These are phyloP conservation scores for Lactifluus rugatus DNA, from an alignment of 768 basidiomycete species.

Conservation along the genomic window DNA sequence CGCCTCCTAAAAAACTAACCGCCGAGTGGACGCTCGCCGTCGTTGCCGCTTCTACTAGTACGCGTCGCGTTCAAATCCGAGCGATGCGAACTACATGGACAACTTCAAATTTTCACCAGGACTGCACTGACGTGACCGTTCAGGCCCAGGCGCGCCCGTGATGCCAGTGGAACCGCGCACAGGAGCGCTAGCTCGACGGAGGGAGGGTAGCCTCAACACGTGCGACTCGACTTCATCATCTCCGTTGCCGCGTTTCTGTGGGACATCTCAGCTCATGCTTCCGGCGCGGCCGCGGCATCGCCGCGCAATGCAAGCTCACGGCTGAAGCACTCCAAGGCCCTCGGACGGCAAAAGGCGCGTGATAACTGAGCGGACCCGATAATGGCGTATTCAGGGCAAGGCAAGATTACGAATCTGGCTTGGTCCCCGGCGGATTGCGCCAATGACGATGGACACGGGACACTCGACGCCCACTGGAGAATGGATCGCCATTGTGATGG, in stretches of 20 bases:
- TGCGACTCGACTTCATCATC: too few relatives aligned
- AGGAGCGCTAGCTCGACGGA: constrained; percentile 68
- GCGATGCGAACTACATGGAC: constrained; percentile 90
- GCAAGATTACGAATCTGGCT: too few relatives aligned
- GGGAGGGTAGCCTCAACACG: constrained; percentile 83
- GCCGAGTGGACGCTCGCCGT: constrained; percentile 55
- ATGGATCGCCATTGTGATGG: constrained; percentile 79
- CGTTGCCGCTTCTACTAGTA: constrained; percentile 73
- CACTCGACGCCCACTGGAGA: too few relatives aligned
- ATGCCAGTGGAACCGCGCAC: constrained; percentile 84
- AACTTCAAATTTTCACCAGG: constrained; percentile 97
- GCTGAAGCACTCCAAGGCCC: too few relatives aligned
- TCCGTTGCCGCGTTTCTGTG: constrained; percentile 44
- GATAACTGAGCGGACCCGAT: too few relatives aligned
- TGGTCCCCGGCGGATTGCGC: too few relatives aligned
- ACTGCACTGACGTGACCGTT: constrained; percentile 74
- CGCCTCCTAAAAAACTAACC: constrained; percentile 66
- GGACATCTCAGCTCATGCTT: constrained; percentile 67
- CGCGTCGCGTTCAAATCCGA: constrained; percentile 87
- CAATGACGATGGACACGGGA: too few relatives aligned
- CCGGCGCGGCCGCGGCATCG: too few relatives aligned
- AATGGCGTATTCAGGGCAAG: too few relatives aligned
- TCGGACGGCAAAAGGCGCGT: too few relatives aligned
- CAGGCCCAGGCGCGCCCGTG: constrained; percentile 91
- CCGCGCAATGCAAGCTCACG: too few relatives aligned